Conservation (phyloP, 2,329 filamentous ascomycete genomes). For the Ustulina deusta region DNA sequence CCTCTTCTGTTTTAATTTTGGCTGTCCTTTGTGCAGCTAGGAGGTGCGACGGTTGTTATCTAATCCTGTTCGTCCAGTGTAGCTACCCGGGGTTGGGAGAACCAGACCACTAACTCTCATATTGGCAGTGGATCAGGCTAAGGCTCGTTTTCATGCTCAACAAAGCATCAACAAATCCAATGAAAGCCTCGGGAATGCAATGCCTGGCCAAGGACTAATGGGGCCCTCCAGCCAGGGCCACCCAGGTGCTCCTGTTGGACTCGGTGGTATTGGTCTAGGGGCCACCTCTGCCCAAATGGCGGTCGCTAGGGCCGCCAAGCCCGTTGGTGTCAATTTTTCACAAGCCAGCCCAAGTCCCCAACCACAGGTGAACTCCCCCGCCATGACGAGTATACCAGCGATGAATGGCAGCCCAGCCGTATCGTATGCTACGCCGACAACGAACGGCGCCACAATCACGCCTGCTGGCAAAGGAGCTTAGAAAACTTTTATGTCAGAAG, state of each 20-base stretch:
- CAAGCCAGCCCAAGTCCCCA: slow-evolving; percentile 47
- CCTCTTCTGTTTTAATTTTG: not conserved
- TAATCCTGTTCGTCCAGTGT: slow-evolving; percentile 6
- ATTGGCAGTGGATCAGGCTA: slow-evolving; percentile 49
- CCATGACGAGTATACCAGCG: slow-evolving; percentile 33
- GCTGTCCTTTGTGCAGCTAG: not conserved
- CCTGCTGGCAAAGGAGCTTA: slow-evolving; percentile 45
- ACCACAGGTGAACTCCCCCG: slow-evolving; percentile 42
- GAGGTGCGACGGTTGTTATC: not conserved
- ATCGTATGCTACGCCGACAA: slow-evolving; percentile 29
- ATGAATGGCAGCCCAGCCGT: slow-evolving; percentile 45
- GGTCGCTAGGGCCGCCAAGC: slow-evolving; percentile 43
- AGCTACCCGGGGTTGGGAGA: slow-evolving; percentile 1
- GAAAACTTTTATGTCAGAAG: slow-evolving; percentile 39
- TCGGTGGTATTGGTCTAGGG: slow-evolving; percentile 50
- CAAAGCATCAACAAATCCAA: slow-evolving; percentile 47
- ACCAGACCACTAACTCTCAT: slow-evolving; percentile 30
- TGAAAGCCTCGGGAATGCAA: slow-evolving; percentile 45
- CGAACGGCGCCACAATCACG: slow-evolving; percentile 41
- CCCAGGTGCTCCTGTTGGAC: slow-evolving; percentile 48
- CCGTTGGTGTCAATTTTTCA: slow-evolving; percentile 42
- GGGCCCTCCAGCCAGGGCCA: slow-evolving; percentile 41
- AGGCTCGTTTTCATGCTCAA: slow-evolving; percentile 49
- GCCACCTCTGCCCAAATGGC: slow-evolving; percentile 42
- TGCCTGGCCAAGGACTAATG: slow-evolving; percentile 40